These are phyloP conservation scores for Aspergillus sclerotiicarbonarius DNA, from an alignment of 495 filamentous ascomycete species.

Conservation along the genomic window DNA sequence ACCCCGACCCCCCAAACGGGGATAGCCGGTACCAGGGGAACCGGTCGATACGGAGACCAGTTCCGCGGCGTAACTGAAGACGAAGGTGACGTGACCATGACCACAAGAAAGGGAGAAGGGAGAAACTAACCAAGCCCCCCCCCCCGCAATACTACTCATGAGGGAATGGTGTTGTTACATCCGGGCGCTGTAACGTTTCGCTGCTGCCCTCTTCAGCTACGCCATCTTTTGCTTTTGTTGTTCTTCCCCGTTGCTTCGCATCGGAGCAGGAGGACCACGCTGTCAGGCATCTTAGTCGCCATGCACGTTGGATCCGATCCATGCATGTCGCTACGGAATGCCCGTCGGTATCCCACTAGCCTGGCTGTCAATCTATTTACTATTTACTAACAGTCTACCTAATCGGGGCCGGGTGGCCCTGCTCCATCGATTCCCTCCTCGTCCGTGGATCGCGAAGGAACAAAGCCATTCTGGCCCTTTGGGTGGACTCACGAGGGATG, in stretches of 20 bases:
- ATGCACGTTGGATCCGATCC: neutral
- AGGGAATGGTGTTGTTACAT: neutral
- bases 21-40: too few species aligned
- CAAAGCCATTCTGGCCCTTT: neutral
- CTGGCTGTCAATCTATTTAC: neutral
- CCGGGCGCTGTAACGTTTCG: constrained; percentile 1
- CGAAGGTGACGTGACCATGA: constrained; percentile 11
- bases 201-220: constrained; percentile 1
- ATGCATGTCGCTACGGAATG: neutral
- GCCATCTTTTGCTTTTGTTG: neutral
- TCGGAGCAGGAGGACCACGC: neutral
- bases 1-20: neutral
- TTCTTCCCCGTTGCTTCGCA: neutral
- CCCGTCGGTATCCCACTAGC: neutral
- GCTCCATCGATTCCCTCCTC: neutral
- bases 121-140: too few species aligned
- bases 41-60: neutral
- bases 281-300: neutral
- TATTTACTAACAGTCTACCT: neutral
- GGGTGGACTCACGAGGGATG: neutral
- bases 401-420: too few species aligned
- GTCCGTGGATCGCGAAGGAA: neutral
- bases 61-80: constrained; percentile 1
- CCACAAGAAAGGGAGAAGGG: too few species aligned
- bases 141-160: too few species aligned